These are phyloP conservation scores for Fusarium albosuccineum DNA, from an alignment of 2,329 filamentous ascomycete species.

Conservation along the genomic window DNA sequence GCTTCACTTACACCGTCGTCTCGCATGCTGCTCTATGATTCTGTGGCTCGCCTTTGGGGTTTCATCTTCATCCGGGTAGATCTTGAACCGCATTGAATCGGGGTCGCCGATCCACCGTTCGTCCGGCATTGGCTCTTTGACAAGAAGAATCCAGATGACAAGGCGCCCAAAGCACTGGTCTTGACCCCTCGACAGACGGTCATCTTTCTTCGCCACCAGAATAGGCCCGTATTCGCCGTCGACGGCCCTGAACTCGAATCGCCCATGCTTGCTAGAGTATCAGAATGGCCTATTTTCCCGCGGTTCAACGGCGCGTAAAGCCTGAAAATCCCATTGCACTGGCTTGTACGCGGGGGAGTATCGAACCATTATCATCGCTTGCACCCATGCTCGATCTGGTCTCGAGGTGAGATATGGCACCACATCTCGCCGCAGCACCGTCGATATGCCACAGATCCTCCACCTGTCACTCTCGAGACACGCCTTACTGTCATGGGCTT, in stretches of 20 bases:
- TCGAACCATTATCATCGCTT: constrained; percentile 40
- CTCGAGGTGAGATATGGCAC: constrained; percentile 38
- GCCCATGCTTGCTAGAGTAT: constrained; percentile 2
- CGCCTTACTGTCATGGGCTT: constrained; percentile 14
- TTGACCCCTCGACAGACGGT: constrained; percentile 16
- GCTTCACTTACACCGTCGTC: constrained; percentile 30
- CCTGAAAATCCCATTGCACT: constrained; percentile 7
- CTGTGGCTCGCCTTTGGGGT: constrained; percentile 31
- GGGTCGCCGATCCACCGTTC: constrained; percentile 33
- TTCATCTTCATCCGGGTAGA: constrained; percentile 42
- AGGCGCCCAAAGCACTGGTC: constrained; percentile 11
- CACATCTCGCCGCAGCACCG: constrained; percentile 34
- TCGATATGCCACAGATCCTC: constrained; percentile 30
- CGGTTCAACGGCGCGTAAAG: constrained; percentile 2
- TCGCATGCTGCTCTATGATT: constrained; percentile 28
- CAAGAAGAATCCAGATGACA: neutral
- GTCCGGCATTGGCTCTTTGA: constrained; percentile 15
- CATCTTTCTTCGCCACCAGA: constrained; percentile 5
- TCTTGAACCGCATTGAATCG: constrained; percentile 24
- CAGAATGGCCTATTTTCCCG: constrained; percentile 12
- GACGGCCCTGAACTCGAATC: constrained; percentile 15
- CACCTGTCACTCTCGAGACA: constrained; percentile 22
- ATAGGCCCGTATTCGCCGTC: constrained; percentile 2
- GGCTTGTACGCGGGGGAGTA: constrained; percentile 25
- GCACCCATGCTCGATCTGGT: constrained; percentile 39